Evolutionary conservation across 352 stramenopile genomes (phyloP).

Genomic region (Phytophthora ohioensis): DNA sequence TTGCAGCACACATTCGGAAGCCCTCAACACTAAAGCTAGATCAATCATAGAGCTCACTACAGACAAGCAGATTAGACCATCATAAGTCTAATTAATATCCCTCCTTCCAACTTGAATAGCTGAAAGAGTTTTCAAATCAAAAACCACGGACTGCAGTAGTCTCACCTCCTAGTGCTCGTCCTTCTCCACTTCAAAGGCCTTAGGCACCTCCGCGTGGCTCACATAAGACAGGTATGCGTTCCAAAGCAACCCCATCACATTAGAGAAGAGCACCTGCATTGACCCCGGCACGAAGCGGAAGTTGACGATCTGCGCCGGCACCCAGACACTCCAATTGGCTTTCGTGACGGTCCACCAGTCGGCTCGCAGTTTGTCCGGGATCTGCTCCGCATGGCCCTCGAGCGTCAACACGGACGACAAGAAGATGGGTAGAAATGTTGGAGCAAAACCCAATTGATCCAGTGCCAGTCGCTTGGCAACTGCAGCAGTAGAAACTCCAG

Average conservation of each 20-base stretch:
- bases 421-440: constrained; percentile 78
- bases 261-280: constrained; percentile 88
- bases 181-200: constrained; percentile 16
- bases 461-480: constrained; percentile 75
- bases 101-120: constrained; percentile 6
- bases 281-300: constrained; percentile 80
- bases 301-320: constrained; percentile 84
- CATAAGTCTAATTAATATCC: constrained; percentile 27
- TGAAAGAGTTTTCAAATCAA: constrained; percentile 2
- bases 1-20: constrained; percentile 43
- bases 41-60: constrained; percentile 9
- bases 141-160: neutral
- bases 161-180: constrained; percentile 6
- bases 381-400: constrained; percentile 56
- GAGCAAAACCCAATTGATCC: constrained; percentile 84
- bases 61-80: constrained; percentile 22
- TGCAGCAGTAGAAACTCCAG: constrained; percentile 44
- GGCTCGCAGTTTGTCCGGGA: constrained; percentile 67
- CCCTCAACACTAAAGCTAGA: constrained; percentile 24
- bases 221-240: constrained; percentile 87
- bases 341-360: constrained; percentile 86
- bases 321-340: constrained; percentile 86
- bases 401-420: constrained; percentile 74
- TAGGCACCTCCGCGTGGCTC: constrained; percentile 54
- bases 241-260: constrained; percentile 84